phyloP scores from a whole-genome alignment of 2,329 filamentous ascomycete species.

The Colletotrichum cuscutae region DNA sequence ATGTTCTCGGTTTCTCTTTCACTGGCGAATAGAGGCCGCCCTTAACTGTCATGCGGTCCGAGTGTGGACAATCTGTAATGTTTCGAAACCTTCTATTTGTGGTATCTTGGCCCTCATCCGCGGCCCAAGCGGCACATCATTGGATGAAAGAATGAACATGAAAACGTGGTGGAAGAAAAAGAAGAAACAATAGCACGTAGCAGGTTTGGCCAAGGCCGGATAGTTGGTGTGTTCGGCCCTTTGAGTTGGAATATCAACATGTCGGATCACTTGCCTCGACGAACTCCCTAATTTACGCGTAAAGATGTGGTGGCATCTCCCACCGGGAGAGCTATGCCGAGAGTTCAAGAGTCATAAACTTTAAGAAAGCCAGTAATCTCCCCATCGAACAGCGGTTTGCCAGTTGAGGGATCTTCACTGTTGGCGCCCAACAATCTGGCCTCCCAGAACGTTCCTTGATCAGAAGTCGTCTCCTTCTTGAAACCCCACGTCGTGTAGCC shows the following conservation, averaged over 20 bases:
- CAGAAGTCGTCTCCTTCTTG: background rate
- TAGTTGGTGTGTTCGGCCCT: background rate
- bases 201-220: background rate
- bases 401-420: background rate
- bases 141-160: background rate
- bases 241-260: background rate
- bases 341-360: conserved; percentile 6
- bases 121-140: background rate
- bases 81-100: conserved; percentile 9
- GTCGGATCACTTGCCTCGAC: background rate
- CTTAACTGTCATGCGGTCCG: background rate
- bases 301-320: background rate
- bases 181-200: background rate
- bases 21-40: background rate
- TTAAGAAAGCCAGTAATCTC: conserved; percentile 11
- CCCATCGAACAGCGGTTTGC: conserved; percentile 13
- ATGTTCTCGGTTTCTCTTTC: background rate
- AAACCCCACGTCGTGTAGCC: conserved; percentile 8
- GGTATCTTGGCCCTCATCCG: background rate
- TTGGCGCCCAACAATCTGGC: conserved; percentile 9
- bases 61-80: background rate
- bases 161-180: background rate
- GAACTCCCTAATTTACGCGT: background rate
- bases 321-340: background rate
- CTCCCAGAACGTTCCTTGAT: background rate